These are phyloP conservation scores for Myriosclerotinia curreyana DNA, from an alignment of 2,329 filamentous ascomycete genomes.

Conservation along the genomic window DNA sequence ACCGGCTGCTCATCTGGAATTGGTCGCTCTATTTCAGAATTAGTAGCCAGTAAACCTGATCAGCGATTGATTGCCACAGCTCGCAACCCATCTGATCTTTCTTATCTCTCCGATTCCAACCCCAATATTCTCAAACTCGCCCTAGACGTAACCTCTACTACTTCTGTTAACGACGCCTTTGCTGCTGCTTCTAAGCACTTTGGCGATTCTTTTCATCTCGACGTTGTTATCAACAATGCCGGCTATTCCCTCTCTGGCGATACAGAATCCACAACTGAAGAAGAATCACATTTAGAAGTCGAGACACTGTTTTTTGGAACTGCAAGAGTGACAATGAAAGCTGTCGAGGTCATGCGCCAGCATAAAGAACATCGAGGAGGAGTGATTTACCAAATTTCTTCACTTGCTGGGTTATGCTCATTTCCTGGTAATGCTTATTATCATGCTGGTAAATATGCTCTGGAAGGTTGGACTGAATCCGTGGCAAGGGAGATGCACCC, in stretches of 20 bases:
- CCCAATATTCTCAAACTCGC: slow-evolving; percentile 45
- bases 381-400: slow-evolving; percentile 45
- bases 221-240: slow-evolving; percentile 60
- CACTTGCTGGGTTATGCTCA: slow-evolving; percentile 41
- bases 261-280: slow-evolving; percentile 46
- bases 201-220: slow-evolving; percentile 52
- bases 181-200: slow-evolving; percentile 39
- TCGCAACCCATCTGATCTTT: slow-evolving; percentile 44
- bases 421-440: slow-evolving; percentile 43
- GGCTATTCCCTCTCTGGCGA: slow-evolving; percentile 54
- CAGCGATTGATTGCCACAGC: slow-evolving; percentile 49
- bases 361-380: slow-evolving; percentile 38
- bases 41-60: slow-evolving; percentile 41
- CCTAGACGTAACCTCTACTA: slow-evolving; percentile 48
- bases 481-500: slow-evolving; percentile 41
- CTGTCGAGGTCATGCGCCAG: slow-evolving; percentile 43
- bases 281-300: slow-evolving; percentile 40
- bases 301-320: slow-evolving; percentile 48
- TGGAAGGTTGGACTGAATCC: slow-evolving; percentile 42
- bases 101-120: slow-evolving; percentile 41
- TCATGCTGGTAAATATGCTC: slow-evolving; percentile 44
- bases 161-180: slow-evolving; percentile 39
- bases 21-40: slow-evolving; percentile 43
- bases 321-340: slow-evolving; percentile 42
- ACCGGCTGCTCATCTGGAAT: slow-evolving; percentile 52